phyloP scores from a whole-genome alignment of 352 stramenopile genomes.

The Phytophthora pini region DNA sequence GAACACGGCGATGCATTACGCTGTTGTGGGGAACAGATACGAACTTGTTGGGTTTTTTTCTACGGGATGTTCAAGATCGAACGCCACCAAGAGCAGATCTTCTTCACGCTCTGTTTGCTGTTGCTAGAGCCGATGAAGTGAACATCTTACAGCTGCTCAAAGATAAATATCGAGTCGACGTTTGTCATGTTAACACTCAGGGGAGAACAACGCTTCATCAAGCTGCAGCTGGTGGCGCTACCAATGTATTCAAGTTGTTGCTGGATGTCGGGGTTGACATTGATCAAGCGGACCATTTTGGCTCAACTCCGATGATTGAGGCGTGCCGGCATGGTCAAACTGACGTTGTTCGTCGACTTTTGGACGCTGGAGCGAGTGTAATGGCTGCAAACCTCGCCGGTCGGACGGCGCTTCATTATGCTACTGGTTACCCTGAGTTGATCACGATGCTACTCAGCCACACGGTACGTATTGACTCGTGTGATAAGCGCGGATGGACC shows the following conservation, averaged over 20 bases:
- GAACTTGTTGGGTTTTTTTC: conserved; percentile 2
- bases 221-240: not conserved
- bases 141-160: not conserved
- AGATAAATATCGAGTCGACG: not conserved
- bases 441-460: not conserved
- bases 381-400: not conserved
- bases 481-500: conserved; percentile 15
- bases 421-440: not conserved
- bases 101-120: not conserved
- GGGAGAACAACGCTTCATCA: conserved; percentile 13
- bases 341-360: no score
- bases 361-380: no score
- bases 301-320: conserved; percentile 5
- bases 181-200: not conserved
- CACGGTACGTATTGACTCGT: not conserved
- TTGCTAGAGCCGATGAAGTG: not conserved
- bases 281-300: not conserved
- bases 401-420: conserved; percentile 6
- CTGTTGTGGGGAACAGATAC: not conserved
- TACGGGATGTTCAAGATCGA: not conserved
- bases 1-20: conserved; percentile 4
- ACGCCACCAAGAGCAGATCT: not conserved
- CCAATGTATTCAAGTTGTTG: not conserved
- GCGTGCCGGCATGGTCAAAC: no score
- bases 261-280: not conserved